These are phyloP conservation scores for Baorangia bicolor DNA, from an alignment of 768 basidiomycete species.

Conservation along the genomic window DNA sequence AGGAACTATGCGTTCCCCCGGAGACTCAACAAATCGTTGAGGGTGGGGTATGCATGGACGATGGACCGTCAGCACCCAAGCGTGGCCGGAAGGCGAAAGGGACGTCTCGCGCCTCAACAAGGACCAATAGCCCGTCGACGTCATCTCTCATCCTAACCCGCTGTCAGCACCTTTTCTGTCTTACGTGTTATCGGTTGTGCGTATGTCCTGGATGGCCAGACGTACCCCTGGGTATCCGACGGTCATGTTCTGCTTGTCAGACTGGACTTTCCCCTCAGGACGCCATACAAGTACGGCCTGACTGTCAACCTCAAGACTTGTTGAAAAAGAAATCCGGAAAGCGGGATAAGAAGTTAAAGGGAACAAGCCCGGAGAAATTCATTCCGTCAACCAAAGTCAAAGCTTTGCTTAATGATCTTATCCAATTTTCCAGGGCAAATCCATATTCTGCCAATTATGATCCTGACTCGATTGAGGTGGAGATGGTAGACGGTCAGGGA, in stretches of 20 bases:
- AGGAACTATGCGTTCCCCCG: conserved; percentile 59
- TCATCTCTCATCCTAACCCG: conserved; percentile 77
- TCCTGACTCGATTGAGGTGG: conserved; percentile 65
- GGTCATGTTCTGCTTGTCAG: conserved; percentile 79
- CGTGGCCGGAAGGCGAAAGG: conserved; percentile 57
- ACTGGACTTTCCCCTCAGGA: conserved; percentile 64
- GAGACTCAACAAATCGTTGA: conserved; percentile 43
- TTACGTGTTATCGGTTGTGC: conserved; percentile 77
- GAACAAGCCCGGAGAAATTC: conserved; percentile 51
- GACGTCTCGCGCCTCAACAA: conserved; percentile 66
- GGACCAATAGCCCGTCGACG: conserved; percentile 67
- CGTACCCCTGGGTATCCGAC: conserved; percentile 51
- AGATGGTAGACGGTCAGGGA: conserved; percentile 75
- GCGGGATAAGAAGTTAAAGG: conserved; percentile 66
- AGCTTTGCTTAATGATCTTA: conserved; percentile 75
- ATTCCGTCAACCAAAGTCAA: conserved; percentile 88
- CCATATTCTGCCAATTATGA: conserved; percentile 89
- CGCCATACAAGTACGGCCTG: conserved; percentile 78
- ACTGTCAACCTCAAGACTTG: conserved; percentile 42
- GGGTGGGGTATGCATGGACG: conserved; percentile 48
- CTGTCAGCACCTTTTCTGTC: conserved; percentile 93
- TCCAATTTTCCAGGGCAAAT: conserved; percentile 79
- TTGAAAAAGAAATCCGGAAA: conserved; percentile 64
- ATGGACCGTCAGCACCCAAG: conserved; percentile 48
- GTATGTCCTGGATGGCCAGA: conserved; percentile 83